Base-by-base conservation (phyloP, 2,329 filamentous ascomycete species). In the Trichoderma atroviride region DNA sequence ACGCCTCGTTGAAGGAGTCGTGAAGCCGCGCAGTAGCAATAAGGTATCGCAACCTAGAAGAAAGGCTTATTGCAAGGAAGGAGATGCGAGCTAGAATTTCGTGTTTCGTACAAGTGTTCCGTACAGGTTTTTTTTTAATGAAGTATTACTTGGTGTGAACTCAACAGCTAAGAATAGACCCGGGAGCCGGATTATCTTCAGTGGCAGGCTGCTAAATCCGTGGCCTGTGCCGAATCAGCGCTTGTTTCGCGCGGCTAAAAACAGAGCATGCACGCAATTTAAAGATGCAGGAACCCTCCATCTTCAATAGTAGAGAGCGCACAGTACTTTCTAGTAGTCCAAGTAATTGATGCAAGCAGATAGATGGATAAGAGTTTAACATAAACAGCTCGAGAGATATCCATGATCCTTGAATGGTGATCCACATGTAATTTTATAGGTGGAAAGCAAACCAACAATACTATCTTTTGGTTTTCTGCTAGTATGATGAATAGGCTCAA, bases 131-230 rank as follows among this genome's bases (percentile, higher is more conserved):
- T 2, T 35, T 35, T 35, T 35, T 35, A 33, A 35, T 2, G 33
- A 35, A 35, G 10, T 35, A 35, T 11, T 33, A 52, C 24, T 57
- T 29, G 14, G 33, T 27, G 37, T 66, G 62, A 35, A 47, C 35
- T 65, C 14, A 35, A 52, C 35, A 43, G 52, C n/a, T 31, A 37
- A 29, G 52, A 37, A 57, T n/a, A 24, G 1, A 53, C 27, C 62
- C 53, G 62, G 52, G 40, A 66, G 40, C 55, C 53, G 52, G 37
- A 66, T 66, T 57, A 47, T 57, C 37, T 66, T 33, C 52, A 64
- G 19, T 33, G 9, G 29, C 40, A 31, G 29, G 52, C 29, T 56
- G 29, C 27, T 56, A 56, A 56, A 16, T 33, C 19, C 53, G 19
- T 37, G 27, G 33, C 61, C 37, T 43, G 4, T 43, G 22, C 24